Evolutionary conservation across 2,329 filamentous ascomycete genomes (phyloP).

Genomic region (Ploettnerulaceae sp.): DNA sequence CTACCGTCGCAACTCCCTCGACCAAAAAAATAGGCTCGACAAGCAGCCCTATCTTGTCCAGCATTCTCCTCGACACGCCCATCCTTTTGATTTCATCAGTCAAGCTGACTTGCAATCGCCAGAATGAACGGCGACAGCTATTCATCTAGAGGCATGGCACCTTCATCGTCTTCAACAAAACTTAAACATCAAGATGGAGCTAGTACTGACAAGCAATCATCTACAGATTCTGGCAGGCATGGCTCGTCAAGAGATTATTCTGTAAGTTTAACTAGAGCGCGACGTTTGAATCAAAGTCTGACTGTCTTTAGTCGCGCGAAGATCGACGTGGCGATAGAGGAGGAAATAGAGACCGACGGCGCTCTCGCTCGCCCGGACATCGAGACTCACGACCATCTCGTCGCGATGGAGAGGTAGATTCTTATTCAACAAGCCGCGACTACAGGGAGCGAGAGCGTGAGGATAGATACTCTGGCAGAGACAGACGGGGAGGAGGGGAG

Average conservation of each 20-base stretch:
- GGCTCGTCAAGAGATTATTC: conserved; percentile 47
- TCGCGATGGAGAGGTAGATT: conserved; percentile 72
- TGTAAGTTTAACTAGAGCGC: conserved; percentile 36
- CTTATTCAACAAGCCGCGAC: conserved; percentile 88
- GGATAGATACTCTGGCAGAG: conserved; percentile 76
- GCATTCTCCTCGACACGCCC: neutral
- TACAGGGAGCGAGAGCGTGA: conserved; percentile 92
- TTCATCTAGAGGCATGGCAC: conserved; percentile 62
- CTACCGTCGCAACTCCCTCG: conserved; percentile 5
- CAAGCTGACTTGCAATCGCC: conserved; percentile 14
- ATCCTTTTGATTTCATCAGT: conserved; percentile 1
- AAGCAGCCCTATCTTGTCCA: conserved; percentile 12
- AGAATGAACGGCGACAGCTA: conserved; percentile 85
- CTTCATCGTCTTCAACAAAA: conserved; percentile 30
- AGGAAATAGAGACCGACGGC: conserved; percentile 56
- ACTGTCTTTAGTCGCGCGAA: conserved; percentile 34
- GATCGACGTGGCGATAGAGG: conserved; percentile 42
- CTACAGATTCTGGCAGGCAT: conserved; percentile 45
- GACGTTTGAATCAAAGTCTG: conserved; percentile 21
- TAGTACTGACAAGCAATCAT: conserved; percentile 35
- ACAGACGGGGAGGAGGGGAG: conserved; percentile 58
- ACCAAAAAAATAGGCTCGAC: conserved; percentile 11
- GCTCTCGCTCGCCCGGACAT: conserved; percentile 82
- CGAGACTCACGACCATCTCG: conserved; percentile 56
- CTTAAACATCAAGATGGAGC: conserved; percentile 25